These are phyloP conservation scores for Penicillium odoratum DNA, from an alignment of 495 filamentous ascomycete species.

Conservation along the genomic window DNA sequence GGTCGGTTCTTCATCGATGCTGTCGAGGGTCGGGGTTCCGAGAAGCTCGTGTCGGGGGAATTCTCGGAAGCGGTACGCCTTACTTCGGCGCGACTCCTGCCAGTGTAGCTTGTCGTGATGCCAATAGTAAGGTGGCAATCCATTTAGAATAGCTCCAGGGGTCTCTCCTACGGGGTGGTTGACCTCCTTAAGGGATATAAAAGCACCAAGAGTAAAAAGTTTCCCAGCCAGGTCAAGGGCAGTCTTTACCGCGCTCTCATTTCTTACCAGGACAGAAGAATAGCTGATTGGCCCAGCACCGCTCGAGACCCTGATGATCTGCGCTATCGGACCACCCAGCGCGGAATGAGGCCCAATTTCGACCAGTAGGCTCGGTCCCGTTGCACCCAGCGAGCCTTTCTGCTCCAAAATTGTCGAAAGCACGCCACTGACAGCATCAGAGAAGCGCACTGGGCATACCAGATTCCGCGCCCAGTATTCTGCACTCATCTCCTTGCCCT, in stretches of 20 bases:
- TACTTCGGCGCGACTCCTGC: not conserved
- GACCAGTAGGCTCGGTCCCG: no score
- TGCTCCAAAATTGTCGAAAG: not conserved
- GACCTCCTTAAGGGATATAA: no score
- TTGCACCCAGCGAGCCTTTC: slow-evolving; percentile 24
- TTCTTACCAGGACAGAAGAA: not conserved
- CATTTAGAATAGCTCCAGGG: not conserved
- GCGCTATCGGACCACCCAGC: slow-evolving; percentile 32
- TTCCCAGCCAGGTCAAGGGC: not conserved
- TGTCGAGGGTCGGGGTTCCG: not conserved
- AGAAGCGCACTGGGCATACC: slow-evolving; percentile 22
- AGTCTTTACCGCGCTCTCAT: not conserved
- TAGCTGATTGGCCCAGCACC: no score
- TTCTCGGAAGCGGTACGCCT: not conserved
- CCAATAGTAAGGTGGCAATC: not conserved
- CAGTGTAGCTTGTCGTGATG: not conserved
- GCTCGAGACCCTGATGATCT: not conserved
- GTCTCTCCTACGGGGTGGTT: no score
- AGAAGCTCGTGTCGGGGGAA: not conserved
- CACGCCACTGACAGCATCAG: slow-evolving; percentile 14
- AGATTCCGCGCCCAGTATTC: slow-evolving; percentile 33
- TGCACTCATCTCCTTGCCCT: not conserved
- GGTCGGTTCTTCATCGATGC: not conserved
- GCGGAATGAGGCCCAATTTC: slow-evolving; percentile 58
- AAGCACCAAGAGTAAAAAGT: not conserved